Evolutionary conservation across 345 rosid species (phyloP).

Genomic region (Salix koriyanagi): DNA sequence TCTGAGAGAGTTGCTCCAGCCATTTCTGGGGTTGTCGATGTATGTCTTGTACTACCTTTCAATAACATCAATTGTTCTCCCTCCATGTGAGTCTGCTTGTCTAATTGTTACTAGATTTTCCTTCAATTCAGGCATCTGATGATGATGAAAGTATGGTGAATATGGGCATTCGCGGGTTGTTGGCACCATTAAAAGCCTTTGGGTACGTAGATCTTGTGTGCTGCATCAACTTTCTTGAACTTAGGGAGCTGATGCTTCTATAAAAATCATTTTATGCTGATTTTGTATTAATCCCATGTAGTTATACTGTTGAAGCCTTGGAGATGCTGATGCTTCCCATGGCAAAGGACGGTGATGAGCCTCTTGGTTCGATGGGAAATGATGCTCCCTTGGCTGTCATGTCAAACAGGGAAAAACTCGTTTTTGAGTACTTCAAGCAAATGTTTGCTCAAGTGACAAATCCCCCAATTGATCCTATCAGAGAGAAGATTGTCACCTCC

Average conservation of each 20-base stretch:
- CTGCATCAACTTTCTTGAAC: background rate
- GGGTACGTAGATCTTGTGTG: conserved; percentile 54
- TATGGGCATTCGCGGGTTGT: conserved; percentile 84
- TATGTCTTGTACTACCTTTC: conserved; percentile 28
- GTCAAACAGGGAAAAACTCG: conserved; percentile 85
- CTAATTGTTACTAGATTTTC: conserved; percentile 6
- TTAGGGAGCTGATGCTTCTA: background rate
- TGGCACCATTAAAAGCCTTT: conserved; percentile 91
- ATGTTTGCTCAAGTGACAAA: conserved; percentile 99
- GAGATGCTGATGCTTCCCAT: conserved; percentile 98
- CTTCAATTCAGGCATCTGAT: conserved; percentile 49
- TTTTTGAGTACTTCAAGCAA: conserved; percentile 97
- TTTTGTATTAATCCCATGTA: conserved; percentile 23
- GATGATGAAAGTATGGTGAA: conserved; percentile 77
- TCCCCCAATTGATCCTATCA: conserved; percentile 97
- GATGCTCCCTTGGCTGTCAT: conserved; percentile 96
- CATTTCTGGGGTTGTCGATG: conserved; percentile 64
- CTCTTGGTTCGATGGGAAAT: conserved; percentile 99
- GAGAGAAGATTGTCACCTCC: conserved; percentile 98
- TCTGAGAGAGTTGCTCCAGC: conserved; percentile 53
- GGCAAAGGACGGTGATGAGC: conserved; percentile 95
- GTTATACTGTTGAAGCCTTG: conserved; percentile 94
- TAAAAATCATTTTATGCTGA: background rate
- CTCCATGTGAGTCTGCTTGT: background rate
- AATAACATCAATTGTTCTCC: background rate